Percentiles rank a stretch among this genome's conserved stretches.
phyloP scores from a whole-genome alignment of 2,329 filamentous ascomycete species.

The Penicillium thymicola region DNA sequence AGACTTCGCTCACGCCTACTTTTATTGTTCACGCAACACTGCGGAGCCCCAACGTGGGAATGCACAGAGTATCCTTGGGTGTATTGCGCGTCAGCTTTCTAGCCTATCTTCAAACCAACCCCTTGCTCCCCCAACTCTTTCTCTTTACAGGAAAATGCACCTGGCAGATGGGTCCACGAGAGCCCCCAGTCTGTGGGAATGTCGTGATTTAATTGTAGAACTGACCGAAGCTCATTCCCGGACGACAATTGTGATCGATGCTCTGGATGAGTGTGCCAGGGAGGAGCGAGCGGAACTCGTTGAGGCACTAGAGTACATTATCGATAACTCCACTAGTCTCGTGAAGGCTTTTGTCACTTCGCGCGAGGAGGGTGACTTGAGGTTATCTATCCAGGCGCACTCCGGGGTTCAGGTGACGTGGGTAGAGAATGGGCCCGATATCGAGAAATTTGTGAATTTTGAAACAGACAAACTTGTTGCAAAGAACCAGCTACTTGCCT shows the following conservation, averaged over 20 bases:
- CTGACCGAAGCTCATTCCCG: background rate
- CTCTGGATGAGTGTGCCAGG: background rate
- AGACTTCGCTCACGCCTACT: background rate
- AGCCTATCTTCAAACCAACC: background rate
- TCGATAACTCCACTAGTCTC: background rate
- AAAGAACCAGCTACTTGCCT: background rate
- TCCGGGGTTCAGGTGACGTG: background rate
- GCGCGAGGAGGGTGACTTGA: background rate
- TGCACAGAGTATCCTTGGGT: background rate
- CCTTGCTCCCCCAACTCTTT: background rate
- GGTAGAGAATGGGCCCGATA: background rate
- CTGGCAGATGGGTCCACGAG: background rate
- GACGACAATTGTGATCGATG: background rate
- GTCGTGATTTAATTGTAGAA: background rate
- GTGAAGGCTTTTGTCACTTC: background rate
- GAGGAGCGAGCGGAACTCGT: background rate
- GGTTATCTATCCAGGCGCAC: background rate
- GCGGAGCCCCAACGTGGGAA: background rate
- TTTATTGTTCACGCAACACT: background rate
- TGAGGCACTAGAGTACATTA: background rate
- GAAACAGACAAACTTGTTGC: background rate
- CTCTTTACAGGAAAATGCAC: background rate
- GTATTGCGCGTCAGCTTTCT: background rate
- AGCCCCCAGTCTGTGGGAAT: background rate
- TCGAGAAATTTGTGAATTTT: background rate